Base-by-base conservation (phyloP, 352 stramenopile genomes). In the Phytophthora multivora region DNA sequence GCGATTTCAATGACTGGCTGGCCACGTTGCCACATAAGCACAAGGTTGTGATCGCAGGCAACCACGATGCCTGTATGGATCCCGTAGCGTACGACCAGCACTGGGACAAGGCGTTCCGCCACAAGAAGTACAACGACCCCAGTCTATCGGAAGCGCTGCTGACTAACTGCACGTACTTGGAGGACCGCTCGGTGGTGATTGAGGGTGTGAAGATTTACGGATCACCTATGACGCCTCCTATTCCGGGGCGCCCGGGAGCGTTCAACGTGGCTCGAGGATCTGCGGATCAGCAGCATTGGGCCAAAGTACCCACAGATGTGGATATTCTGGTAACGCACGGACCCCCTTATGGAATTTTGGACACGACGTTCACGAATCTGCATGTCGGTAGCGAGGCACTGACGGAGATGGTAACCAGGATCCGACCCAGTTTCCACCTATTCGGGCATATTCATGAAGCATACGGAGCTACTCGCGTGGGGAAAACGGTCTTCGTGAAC, bases 401-500 rank as follows among this genome's bases (percentile, higher is more conserved):
- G 25, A 55, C 94, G 33, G 70, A 93, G 33, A 68, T 96, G 21
- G 63, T 89, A 47, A 79, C 81, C 19, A 73, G 83, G 30, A 77
- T 91, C 18, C 73, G 73, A 2, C 90, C 89, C 18, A 66, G 78
- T 23, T 82, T 95, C 42, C 80, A 96, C 63, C 63, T 97, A 5
- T 97, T 96, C 66, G 90, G 88, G 18, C 90, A 97, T 68, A 95
- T 97, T 63, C 90, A 97, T 60, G 83, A 97, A 53, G 81, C 70
- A n/a, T 90, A 88, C 48, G 89, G 90, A 45, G 72, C 77, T 40
- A 79, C 73, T 23, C 81, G 66, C 21, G 62, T 95, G 52, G 87
- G 73, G 11, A 52, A 56, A 5, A 97, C 89, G 0, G 64, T 89
- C 5, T 97, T 89, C 57, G 77, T 97, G 48, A 97, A 97, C 62